Conservation (phyloP, 768 basidiomycete genomes). For the Termitomyces sp. region DNA sequence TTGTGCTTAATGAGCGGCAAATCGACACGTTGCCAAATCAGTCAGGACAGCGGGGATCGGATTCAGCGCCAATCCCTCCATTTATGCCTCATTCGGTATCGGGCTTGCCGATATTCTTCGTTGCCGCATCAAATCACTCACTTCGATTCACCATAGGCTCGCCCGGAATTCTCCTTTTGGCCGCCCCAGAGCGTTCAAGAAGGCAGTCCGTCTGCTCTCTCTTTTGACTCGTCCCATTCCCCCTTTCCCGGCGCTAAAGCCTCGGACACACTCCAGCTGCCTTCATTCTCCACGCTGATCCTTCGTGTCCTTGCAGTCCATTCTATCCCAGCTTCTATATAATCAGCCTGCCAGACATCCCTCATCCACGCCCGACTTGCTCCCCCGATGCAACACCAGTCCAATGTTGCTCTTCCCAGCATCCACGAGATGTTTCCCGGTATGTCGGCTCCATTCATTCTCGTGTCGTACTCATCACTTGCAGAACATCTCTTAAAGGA, state of each 20-base stretch:
- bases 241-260: conserved; percentile 9
- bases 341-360: neutral
- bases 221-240: conserved; percentile 5
- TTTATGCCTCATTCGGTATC: conserved; percentile 16
- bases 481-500: conserved; percentile 10
- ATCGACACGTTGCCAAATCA: conserved; percentile 16
- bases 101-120: conserved; percentile 19
- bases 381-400: neutral
- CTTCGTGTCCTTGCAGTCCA: neutral
- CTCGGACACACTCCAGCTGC: conserved; percentile 9
- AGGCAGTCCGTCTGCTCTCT: conserved; percentile 9
- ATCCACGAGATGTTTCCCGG: conserved; percentile 55
- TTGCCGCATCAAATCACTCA: conserved; percentile 16
- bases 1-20: conserved; percentile 18
- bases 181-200: conserved; percentile 13
- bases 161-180: conserved; percentile 15
- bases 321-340: neutral
- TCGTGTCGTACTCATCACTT: neutral
- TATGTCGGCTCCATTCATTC: conserved; percentile 12
- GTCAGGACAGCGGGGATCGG: conserved; percentile 10
- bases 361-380: neutral
- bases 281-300: conserved; percentile 1
- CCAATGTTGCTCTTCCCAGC: conserved; percentile 34
- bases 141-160: conserved; percentile 9
- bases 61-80: conserved; percentile 25